Evolutionary conservation across 169 alveolate genomes (phyloP), one percentile per base, ranked within the genome.

Genomic region (Amoebophrya sp.): DNA sequence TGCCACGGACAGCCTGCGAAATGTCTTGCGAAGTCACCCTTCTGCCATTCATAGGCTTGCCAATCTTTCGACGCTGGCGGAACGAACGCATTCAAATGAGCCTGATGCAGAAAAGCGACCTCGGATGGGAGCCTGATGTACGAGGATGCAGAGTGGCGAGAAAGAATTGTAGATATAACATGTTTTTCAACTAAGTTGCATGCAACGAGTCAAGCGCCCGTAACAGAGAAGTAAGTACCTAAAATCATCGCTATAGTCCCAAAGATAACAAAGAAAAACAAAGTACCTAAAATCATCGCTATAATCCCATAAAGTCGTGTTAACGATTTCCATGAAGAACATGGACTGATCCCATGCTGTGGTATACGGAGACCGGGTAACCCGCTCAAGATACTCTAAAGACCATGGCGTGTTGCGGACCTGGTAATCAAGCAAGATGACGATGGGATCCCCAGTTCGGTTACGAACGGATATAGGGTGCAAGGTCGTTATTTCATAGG

Each of bases 1-100:
- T 78, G 90, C 90, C 90, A 78, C 90, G 90, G 90, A n/a, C 90
- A 78, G 41, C 90, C 90, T 1, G 90, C 90, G 24, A 78, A 78
- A n/a, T 78, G 90, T 23, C 90, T 40, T 26, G 41, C 90, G 41
- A 14, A 78, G 41, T 78, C 90, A 2, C 90, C 90, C 33, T 18
- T 40, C 90, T 78, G 90, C 90, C 90, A 78, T 24, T 78, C 90
- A 41, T 78, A 78, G 40, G 90, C 90, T 41, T 36, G 40, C 90
- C 90, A 78, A 41, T 78, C 90, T 23, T 36, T 1, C 0, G 34
- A 3, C 14, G 90, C 90, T 2, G 90, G 90, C 41, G 90, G 90
- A 24, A 78, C 90, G 40, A 78, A 78, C 53, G 90, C 90, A 24
- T 78, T 78, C 90, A 78, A 41, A 41, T 78, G 90, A 0, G 40